These are phyloP conservation scores for Orbilia oligospora DNA, from an alignment of 2,329 filamentous ascomycete genomes.

Conservation along the genomic window DNA sequence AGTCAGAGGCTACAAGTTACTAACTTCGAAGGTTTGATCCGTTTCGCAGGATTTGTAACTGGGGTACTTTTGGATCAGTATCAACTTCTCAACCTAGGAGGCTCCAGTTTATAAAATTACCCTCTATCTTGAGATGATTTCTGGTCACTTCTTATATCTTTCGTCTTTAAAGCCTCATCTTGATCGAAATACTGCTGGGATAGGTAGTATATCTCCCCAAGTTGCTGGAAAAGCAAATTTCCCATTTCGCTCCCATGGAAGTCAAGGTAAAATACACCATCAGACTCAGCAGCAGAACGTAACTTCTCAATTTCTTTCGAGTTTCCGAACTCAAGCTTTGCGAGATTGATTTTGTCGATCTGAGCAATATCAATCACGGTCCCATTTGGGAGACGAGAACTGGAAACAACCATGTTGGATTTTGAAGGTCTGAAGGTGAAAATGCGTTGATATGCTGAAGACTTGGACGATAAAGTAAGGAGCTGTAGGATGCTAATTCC, in stretches of 20 bases:
- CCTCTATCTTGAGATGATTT: conserved; percentile 48
- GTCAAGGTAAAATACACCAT: conserved; percentile 50
- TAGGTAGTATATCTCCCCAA: conserved; percentile 41
- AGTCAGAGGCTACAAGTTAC: not conserved
- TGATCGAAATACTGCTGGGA: conserved; percentile 50
- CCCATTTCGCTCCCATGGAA: conserved; percentile 42
- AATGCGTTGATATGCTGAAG: conserved; percentile 19
- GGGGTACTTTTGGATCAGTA: conserved; percentile 1
- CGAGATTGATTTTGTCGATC: conserved; percentile 39
- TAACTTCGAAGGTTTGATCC: conserved; percentile 52
- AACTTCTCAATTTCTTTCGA: conserved; percentile 33
- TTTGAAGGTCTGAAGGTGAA: conserved; percentile 11
- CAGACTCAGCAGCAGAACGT: conserved; percentile 15
- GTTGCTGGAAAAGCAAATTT: conserved; percentile 22
- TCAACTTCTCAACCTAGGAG: not conserved
- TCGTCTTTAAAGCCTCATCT: conserved; percentile 18
- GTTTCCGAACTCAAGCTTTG: conserved; percentile 23
- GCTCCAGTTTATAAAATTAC: not conserved
- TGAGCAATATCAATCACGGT: conserved; percentile 21
- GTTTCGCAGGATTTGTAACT: conserved; percentile 49
- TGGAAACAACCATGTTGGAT: conserved; percentile 21
- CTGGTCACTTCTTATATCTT: conserved; percentile 35
- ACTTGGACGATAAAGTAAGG: conserved; percentile 4
- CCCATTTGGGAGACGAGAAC: conserved; percentile 17
- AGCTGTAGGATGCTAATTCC: not conserved